phyloP scores from a whole-genome alignment of 2,329 filamentous ascomycete species.

The Gaeumannomyces tritici region DNA sequence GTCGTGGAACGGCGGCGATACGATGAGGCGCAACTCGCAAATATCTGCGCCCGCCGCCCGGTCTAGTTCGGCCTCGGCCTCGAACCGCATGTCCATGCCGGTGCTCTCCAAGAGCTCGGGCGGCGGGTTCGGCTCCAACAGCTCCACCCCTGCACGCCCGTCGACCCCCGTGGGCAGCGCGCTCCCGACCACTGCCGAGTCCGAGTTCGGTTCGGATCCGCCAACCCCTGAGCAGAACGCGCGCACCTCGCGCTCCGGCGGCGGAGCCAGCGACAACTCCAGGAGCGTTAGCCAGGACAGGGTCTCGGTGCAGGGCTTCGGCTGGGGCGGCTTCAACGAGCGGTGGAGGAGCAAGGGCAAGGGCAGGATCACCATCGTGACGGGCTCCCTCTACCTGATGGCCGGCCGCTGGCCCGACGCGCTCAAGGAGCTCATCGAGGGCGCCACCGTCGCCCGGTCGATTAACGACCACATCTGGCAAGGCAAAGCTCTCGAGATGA shows the following conservation, averaged over 20 bases:
- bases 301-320: constrained; percentile 63
- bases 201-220: constrained; percentile 1
- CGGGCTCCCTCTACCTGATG: constrained; percentile 80
- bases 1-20: constrained; percentile 30
- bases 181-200: constrained; percentile 35
- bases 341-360: constrained; percentile 72
- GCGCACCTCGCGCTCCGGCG: constrained; percentile 24
- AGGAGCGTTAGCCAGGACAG: constrained; percentile 43
- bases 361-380: constrained; percentile 66
- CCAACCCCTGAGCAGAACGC: not conserved
- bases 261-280: constrained; percentile 25
- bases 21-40: constrained; percentile 45
- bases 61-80: constrained; percentile 40
- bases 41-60: constrained; percentile 36
- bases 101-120: constrained; percentile 34
- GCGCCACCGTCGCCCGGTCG: constrained; percentile 64
- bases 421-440: constrained; percentile 72
- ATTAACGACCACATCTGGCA: constrained; percentile 95
- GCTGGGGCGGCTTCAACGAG: constrained; percentile 61
- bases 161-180: constrained; percentile 41
- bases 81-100: constrained; percentile 77
- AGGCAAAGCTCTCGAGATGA: constrained; percentile 85
- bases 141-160: constrained; percentile 23
- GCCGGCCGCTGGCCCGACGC: constrained; percentile 87
- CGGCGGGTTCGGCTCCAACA: constrained; percentile 29